Percentiles rank a stretch among this genome's conserved stretches.
phyloP scores from a whole-genome alignment of 2,329 filamentous ascomycete species.

The Neoarthrinium moseri region DNA sequence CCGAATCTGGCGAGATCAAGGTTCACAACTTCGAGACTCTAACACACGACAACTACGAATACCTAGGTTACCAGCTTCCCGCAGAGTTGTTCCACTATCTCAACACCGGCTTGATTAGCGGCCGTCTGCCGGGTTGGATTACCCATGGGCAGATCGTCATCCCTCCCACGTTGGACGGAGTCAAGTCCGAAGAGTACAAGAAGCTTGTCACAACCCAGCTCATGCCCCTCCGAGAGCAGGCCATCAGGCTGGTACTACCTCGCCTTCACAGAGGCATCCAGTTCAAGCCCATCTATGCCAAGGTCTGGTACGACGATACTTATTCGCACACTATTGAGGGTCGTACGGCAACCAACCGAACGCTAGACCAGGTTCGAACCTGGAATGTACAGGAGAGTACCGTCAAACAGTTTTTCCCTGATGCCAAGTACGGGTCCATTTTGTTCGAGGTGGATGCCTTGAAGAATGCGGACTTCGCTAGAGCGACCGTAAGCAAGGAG shows the following conservation, averaged over 20 bases:
- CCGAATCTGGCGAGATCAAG: slow-evolving; percentile 72
- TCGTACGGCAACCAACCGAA: slow-evolving; percentile 44
- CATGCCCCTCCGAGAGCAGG: slow-evolving; percentile 70
- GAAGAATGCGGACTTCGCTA: slow-evolving; percentile 66
- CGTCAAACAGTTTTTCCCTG: slow-evolving; percentile 47
- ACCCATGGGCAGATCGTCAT: slow-evolving; percentile 77
- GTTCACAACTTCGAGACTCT: slow-evolving; percentile 72
- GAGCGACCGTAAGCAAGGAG: slow-evolving; percentile 64
- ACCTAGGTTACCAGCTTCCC: slow-evolving; percentile 85
- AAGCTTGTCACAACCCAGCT: slow-evolving; percentile 74
- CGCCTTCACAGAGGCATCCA: slow-evolving; percentile 81
- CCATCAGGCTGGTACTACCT: slow-evolving; percentile 75
- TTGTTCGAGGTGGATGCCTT: slow-evolving; percentile 66
- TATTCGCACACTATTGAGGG: slow-evolving; percentile 69
- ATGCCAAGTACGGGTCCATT: slow-evolving; percentile 43
- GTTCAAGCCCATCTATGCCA: slow-evolving; percentile 73
- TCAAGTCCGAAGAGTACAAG: slow-evolving; percentile 76
- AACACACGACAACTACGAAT: slow-evolving; percentile 82
- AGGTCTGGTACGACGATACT: slow-evolving; percentile 79
- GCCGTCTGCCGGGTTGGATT: slow-evolving; percentile 78
- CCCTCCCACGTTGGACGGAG: slow-evolving; percentile 81
- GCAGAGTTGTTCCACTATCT: slow-evolving; percentile 90
- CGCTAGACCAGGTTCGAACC: slow-evolving; percentile 45
- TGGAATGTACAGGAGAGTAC: slow-evolving; percentile 73
- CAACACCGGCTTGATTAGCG: slow-evolving; percentile 76